Evolutionary conservation across 345 rosid species (phyloP), one percentile per base, ranked within the genome.

Genomic region (Populus tremula): DNA sequence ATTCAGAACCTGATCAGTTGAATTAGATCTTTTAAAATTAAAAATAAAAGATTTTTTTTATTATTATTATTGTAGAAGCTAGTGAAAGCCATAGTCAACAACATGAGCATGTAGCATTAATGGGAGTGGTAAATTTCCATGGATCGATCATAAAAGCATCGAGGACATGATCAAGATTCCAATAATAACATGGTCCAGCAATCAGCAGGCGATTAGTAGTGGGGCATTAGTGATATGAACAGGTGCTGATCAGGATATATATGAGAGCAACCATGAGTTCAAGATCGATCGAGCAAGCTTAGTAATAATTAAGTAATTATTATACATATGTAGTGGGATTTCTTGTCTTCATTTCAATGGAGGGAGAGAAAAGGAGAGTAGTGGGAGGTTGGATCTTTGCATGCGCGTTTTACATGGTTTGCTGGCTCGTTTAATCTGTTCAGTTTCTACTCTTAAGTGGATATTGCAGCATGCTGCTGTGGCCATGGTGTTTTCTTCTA

Each of bases 1-100:
- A 33, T 4, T 33, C 0, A 33, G 0, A 33, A 0, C 0, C 0
- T 33, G 0, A 33, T 0, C 4, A 4, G 1, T 4, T 33, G 5
- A 33, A 33, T 25, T 25, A 25, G 25, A 25, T 25, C 25, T 25
- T 25, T 25, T 2, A 2, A 23, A 36, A n/a, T 49, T 38, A 23
- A 5, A 72, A 33, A 5, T 33, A 72, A 23, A 39, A 23, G 17
- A 56, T 23, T 25, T 25, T 25, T 25, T 25, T 25, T 25, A 0
- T 25, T 25, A 25, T 25, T 25, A 25, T 25, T 25, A 16, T 20
- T 1, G 7, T 35, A 25, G 35, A 47, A 4, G 31, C 5, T 29
- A 31, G 53, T 49, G 63, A 41, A 33, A 1, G 5, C 5, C 36
- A 33, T 4, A 29, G 47, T 50, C 38, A 20, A 17, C 63, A 5